Conservation (phyloP, 1,139 yeast genomes). For the Saccharomycopsis hybrid region DNA sequence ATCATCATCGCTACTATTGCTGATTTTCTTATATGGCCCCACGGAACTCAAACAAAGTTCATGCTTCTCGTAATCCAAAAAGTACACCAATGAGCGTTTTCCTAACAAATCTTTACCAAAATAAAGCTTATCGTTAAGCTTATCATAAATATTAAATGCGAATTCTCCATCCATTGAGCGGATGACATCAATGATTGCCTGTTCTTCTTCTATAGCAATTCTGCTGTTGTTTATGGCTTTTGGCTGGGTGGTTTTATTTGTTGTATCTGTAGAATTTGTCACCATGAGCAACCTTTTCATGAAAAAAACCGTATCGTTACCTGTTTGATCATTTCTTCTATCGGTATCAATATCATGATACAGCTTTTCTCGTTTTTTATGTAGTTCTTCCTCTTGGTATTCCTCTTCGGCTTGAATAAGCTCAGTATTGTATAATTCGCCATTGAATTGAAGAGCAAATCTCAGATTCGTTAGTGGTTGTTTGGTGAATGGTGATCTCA, state of each 20-base stretch:
- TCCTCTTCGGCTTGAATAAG: slow-evolving; percentile 29
- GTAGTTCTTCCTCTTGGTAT: neutral
- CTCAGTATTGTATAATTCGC: slow-evolving; percentile 69
- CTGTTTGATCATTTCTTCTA: slow-evolving; percentile 24
- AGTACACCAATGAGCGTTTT: slow-evolving; percentile 62
- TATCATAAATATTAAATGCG: slow-evolving; percentile 50
- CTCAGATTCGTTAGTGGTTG: slow-evolving; percentile 52
- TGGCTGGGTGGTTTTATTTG: neutral
- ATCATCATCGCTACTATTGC: too few species aligned
- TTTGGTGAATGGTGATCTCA: slow-evolving; percentile 66
- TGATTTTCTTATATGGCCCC: slow-evolving; percentile 34
- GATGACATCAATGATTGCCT: slow-evolving; percentile 25
- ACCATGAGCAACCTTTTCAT: slow-evolving; percentile 25
- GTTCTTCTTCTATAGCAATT: neutral
- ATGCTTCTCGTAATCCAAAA: slow-evolving; percentile 23
- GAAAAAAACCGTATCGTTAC: slow-evolving; percentile 47
- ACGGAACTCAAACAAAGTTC: slow-evolving; percentile 21
- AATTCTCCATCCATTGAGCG: slow-evolving; percentile 69
- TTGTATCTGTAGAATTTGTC: neutral
- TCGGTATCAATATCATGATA: slow-evolving; percentile 29
- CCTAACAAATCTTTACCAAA: slow-evolving; percentile 87
- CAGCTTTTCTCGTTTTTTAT: too few species aligned
- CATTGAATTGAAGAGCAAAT: slow-evolving; percentile 68
- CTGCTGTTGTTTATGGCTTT: too few species aligned
- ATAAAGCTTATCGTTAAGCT: slow-evolving; percentile 36